These are phyloP conservation scores for Eremothecium gossypii DNA, from an alignment of 1,139 yeast genomes.

Conservation along the genomic window DNA sequence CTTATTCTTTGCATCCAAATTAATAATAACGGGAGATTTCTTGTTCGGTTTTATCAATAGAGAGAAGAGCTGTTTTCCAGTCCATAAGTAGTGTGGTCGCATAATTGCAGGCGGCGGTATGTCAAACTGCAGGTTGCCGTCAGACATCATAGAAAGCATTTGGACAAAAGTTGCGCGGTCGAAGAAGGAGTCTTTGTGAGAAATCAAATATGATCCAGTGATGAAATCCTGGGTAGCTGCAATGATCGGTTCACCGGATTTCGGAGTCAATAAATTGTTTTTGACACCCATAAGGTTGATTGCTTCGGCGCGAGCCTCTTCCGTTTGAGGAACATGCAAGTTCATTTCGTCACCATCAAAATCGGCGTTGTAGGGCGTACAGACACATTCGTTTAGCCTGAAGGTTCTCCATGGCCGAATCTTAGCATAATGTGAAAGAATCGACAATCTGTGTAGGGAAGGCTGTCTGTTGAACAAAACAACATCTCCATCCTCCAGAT, in stretches of 20 bases:
- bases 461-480: constrained; percentile 97
- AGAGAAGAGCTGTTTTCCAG: constrained; percentile 93
- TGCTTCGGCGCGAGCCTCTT: constrained; percentile 98
- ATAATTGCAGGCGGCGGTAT: constrained; percentile 90
- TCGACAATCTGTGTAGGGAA: constrained; percentile 87
- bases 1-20: constrained; percentile 89
- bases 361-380: constrained; percentile 99
- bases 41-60: constrained; percentile 77
- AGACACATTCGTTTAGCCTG: constrained; percentile 95
- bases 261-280: constrained; percentile 87
- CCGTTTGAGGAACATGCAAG: constrained; percentile 97
- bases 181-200: constrained; percentile 87
- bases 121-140: constrained; percentile 80
- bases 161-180: constrained; percentile 82
- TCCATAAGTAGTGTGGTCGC: constrained; percentile 88
- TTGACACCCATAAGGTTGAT: constrained; percentile 97
- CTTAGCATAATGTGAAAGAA: constrained; percentile 90
- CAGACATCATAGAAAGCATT: constrained; percentile 90
- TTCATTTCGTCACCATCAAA: constrained; percentile 99
- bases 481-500: constrained; percentile 92
- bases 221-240: constrained; percentile 99
- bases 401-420: constrained; percentile 98
- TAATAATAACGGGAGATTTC: constrained; percentile 68
- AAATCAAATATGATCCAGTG: constrained; percentile 87
- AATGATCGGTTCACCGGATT: constrained; percentile 97